These are phyloP conservation scores for Psilocybe mexicana DNA, from an alignment of 1,284 basidiomycete species.

Conservation along the genomic window DNA sequence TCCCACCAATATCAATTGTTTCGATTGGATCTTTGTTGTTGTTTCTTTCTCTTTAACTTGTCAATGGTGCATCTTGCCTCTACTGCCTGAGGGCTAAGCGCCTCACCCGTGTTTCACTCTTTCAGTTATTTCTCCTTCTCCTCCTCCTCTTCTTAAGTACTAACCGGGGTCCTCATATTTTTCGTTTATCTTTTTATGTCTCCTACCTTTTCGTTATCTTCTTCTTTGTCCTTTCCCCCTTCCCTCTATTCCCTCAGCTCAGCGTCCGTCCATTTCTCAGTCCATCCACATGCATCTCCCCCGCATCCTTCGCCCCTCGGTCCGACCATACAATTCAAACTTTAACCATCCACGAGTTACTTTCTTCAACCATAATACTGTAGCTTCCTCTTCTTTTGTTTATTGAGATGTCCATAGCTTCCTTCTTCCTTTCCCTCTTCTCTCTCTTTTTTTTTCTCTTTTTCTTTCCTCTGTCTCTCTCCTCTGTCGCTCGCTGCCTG, in stretches of 20 bases:
- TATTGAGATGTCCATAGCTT: not conserved
- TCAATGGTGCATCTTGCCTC: no score
- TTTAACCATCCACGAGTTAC: no score
- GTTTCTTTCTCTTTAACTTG: no score
- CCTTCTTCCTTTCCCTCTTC: not conserved
- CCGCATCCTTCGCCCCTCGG: no score
- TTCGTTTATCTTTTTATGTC: not conserved
- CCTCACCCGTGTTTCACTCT: no score
- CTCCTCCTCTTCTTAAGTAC: not conserved
- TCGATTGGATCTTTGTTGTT: not conserved
- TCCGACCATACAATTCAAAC: not conserved
- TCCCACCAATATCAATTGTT: not conserved
- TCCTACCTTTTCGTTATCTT: not conserved
- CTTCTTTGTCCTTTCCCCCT: not conserved
- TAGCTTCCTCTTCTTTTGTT: not conserved
- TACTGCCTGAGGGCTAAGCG: no score
- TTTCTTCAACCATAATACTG: not conserved
- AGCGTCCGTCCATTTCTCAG: not conserved
- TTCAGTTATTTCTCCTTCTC: no score
- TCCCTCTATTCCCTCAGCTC: not conserved
- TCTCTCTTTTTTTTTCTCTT: not conserved
- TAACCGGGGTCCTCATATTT: not conserved
- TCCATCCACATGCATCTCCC: not conserved
- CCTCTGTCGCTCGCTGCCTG: not conserved
- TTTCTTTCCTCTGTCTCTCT: not conserved